Base-by-base conservation (phyloP, 2,329 filamentous ascomycete species). In the Leptographium flavum region DNA sequence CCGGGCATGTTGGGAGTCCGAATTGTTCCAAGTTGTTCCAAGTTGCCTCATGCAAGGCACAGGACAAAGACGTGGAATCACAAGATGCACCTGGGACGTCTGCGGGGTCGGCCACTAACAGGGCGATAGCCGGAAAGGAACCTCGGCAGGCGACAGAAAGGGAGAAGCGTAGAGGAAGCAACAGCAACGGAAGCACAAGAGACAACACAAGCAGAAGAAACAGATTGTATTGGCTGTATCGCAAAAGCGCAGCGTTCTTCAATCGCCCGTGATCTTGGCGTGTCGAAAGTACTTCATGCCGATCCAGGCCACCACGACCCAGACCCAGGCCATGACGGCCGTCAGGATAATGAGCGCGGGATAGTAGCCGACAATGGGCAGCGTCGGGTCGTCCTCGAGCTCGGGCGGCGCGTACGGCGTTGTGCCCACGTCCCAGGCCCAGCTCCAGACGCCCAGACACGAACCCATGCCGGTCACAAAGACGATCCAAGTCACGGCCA, bases 241-340 rank as follows among this genome's bases (percentile, higher is more conserved):
- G n/a, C n/a, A n/a, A n/a, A n/a, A n/a, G n/a, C n/a, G n/a, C n/a
- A n/a, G n/a, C 14, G 8, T 3, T 13, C 10, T 64, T 54, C n/a
- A 85, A 58, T 79, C 74, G 28, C 73, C 73, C 46, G 68, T 76
- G 48, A 96, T 93, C 67, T 94, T 94, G 30, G 92, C 90, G 69
- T 98, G 92, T 54, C 88, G 79, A 59, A 98, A 98, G 63, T 96
- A 96, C 62, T 98, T 98, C 90, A 98, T 96, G 22, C 92, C 92
- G 41, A 96, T 82, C 92, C 92, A 98, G 11, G 93, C 92, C 47
- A 93, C 81, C 13, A 94, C 79, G 17, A 96, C 92, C 92, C 92
- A 98, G 6, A 96, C 87, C 92, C 92, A 98, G 17, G 88, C 87
- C 85, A 98, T 95, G 25, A 98, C 85, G 40, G 81, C 81, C 4